Percentiles rank a stretch among this genome's conserved stretches.
Evolutionary conservation across 257 asterid genomes (phyloP).

Genomic region (Solanum bukasovii): DNA sequence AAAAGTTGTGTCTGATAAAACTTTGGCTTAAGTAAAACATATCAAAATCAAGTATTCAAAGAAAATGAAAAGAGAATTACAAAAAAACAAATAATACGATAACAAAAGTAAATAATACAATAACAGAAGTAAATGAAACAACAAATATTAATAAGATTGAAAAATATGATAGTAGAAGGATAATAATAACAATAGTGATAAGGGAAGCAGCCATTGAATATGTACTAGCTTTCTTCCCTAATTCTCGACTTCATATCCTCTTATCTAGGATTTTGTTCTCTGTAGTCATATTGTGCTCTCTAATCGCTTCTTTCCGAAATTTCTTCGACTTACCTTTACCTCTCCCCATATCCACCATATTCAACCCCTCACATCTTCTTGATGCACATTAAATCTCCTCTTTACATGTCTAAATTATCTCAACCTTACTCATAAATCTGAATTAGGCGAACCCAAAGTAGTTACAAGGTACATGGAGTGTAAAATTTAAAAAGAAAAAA

Average conservation of each 20-base stretch:
- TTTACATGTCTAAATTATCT: not conserved
- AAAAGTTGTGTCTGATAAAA: not conserved
- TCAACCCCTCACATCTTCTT: not conserved
- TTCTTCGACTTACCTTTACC: not conserved
- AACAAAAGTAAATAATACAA: not conserved
- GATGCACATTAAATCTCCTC: not conserved
- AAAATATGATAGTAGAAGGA: not conserved
- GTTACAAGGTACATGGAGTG: not conserved
- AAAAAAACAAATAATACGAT: not conserved
- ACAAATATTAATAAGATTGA: not conserved
- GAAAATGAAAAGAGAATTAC: not conserved
- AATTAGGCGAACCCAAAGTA: not conserved
- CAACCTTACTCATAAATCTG: rapidly evolving
- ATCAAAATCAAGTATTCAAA: not conserved
- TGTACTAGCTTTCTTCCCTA: not conserved
- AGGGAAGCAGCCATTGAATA: not conserved
- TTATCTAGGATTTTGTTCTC: not conserved
- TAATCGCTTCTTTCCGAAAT: rapidly evolving
- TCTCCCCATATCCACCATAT: not conserved
- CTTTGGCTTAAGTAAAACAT: not conserved
- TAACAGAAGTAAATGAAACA: not conserved
- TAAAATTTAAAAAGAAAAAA: not conserved
- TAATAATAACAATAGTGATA: not conserved
- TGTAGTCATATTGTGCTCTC: not conserved
- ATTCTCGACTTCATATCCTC: not conserved